phyloP scores from a whole-genome alignment of 1,284 basidiomycete species.

The Ganoderma sp. region DNA sequence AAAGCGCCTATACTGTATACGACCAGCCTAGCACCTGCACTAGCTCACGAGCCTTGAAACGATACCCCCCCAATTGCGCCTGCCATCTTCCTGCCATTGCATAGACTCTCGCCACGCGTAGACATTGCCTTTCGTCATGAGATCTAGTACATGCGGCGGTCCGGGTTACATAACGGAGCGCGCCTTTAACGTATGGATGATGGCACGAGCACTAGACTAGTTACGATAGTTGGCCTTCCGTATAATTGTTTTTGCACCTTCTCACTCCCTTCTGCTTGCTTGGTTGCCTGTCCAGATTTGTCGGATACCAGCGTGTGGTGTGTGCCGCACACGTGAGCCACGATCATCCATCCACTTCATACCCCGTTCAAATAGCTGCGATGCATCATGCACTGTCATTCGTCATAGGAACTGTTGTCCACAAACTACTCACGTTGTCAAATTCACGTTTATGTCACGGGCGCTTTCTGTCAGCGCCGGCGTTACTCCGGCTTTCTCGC shows the following conservation, averaged over 20 bases:
- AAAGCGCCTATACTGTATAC: constrained; percentile 34
- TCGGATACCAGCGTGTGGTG: constrained; percentile 6
- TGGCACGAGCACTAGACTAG: constrained; percentile 34
- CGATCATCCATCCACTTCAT: constrained; percentile 3
- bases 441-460: not conserved
- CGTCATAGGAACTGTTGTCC: not conserved
- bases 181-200: constrained; percentile 23
- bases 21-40: constrained; percentile 39
- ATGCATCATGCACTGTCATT: not conserved
- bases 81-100: constrained; percentile 15
- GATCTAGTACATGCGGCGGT: constrained; percentile 35
- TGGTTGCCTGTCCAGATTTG: constrained; percentile 7
- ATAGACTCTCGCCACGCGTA: constrained; percentile 34
- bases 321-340: not conserved
- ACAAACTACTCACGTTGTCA: not conserved
- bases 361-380: not conserved
- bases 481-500: constrained; percentile 1
- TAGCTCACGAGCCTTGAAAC: constrained; percentile 39
- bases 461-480: not conserved
- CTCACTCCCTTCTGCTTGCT: constrained; percentile 4
- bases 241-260: constrained; percentile 27
- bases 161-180: constrained; percentile 31
- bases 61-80: constrained; percentile 35
- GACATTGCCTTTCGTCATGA: constrained; percentile 36
- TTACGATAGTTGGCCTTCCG: constrained; percentile 30